Conservation (phyloP, 495 filamentous ascomycete genomes). For the Tuber borchii region DNA sequence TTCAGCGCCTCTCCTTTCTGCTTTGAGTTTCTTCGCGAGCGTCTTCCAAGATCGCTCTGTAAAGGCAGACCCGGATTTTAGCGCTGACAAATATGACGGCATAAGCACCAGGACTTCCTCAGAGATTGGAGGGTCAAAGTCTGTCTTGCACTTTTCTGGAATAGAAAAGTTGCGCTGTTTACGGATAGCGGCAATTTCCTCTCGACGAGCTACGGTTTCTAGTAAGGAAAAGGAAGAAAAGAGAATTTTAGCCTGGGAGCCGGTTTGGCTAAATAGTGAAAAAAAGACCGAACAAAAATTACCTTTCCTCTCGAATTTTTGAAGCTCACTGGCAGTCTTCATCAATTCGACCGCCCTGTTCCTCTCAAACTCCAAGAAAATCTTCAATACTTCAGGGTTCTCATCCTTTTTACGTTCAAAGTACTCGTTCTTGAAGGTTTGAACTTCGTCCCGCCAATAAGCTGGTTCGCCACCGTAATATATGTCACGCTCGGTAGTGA, state of each 20-base stretch:
- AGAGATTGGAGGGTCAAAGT: conserved; percentile 29
- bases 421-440: conserved; percentile 21
- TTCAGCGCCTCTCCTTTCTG: conserved; percentile 21
- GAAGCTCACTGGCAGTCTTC: conserved; percentile 32
- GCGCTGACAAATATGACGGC: conserved; percentile 28
- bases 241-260: conserved; percentile 10
- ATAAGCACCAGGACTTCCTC: conserved; percentile 32
- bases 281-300: background rate
- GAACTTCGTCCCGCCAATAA: conserved; percentile 32
- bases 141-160: conserved; percentile 31
- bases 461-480: conserved; percentile 33
- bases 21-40: conserved; percentile 26
- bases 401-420: background rate
- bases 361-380: conserved; percentile 28
- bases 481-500: conserved; percentile 18
- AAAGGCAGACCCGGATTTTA: conserved; percentile 27
- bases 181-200: conserved; percentile 30
- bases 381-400: conserved; percentile 17
- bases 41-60: conserved; percentile 35
- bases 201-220: conserved; percentile 32
- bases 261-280: background rate
- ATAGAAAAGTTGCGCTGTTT: conserved; percentile 31
- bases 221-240: conserved; percentile 11
- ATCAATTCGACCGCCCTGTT: conserved; percentile 21
- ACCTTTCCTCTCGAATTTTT: conserved; percentile 31